Percentiles rank a stretch among this genome's conserved stretches.
Evolutionary conservation across 1,139 yeast genomes (phyloP).

Genomic region (Candida gigantensis): DNA sequence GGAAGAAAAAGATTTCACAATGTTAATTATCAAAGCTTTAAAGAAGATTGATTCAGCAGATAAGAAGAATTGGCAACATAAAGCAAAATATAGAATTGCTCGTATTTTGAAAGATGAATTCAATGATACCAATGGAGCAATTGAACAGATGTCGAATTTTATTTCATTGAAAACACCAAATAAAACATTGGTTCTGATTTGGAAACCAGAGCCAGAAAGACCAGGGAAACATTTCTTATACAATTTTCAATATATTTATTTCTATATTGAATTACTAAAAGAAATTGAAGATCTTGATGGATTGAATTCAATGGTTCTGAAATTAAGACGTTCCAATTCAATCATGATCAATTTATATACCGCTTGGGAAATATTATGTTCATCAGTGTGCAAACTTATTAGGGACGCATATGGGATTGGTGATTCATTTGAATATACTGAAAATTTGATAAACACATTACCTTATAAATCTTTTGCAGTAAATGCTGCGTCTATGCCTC

Average conservation of each 20-base stretch:
- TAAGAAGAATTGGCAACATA: constrained; percentile 90
- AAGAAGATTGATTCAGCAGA: constrained; percentile 54
- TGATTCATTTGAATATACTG: constrained; percentile 56
- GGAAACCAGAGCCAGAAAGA: constrained; percentile 91
- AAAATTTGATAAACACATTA: constrained; percentile 48
- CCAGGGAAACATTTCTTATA: constrained; percentile 92
- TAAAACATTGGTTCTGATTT: constrained; percentile 76
- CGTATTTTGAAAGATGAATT: constrained; percentile 57
- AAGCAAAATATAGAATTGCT: constrained; percentile 78
- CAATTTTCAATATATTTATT: constrained; percentile 67
- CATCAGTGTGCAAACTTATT: constrained; percentile 49
- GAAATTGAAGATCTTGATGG: constrained; percentile 58
- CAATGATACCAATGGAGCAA: constrained; percentile 54
- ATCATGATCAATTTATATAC: constrained; percentile 64
- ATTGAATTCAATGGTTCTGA: constrained; percentile 62
- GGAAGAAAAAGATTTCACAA: constrained; percentile 22
- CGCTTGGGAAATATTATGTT: constrained; percentile 65
- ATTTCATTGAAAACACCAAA: constrained; percentile 68
- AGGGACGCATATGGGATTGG: constrained; percentile 48
- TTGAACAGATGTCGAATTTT: constrained; percentile 61
- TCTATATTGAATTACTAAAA: constrained; percentile 59
- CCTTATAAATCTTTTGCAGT: constrained; percentile 47
- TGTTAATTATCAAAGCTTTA: constrained; percentile 28
- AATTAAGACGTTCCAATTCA: constrained; percentile 72
- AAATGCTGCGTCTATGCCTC: constrained; percentile 38